Percentiles rank a stretch among this genome's conserved stretches.
phyloP scores from a whole-genome alignment of 2,329 filamentous ascomycete genomes.

The Aureobasidium sp. region DNA sequence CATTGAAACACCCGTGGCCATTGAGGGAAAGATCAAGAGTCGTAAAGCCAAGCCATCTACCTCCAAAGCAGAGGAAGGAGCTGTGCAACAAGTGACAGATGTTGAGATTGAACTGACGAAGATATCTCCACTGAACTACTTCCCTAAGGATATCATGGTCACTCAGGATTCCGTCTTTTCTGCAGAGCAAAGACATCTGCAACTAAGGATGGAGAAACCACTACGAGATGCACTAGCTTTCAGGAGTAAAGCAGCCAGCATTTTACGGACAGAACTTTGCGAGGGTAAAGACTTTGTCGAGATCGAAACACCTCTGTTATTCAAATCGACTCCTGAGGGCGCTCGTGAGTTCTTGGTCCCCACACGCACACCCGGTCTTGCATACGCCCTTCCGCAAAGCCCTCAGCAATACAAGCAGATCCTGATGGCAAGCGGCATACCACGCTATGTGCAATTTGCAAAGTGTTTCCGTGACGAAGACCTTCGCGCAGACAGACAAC shows the following conservation, averaged over 20 bases:
- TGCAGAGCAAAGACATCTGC: constrained; percentile 68
- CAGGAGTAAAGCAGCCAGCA: constrained; percentile 52
- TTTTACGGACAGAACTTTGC: constrained; percentile 48
- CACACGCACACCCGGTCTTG: constrained; percentile 63
- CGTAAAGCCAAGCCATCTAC: constrained; percentile 24
- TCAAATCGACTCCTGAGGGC: constrained; percentile 96
- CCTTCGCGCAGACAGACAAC: constrained; percentile 81
- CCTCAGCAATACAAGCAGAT: constrained; percentile 99
- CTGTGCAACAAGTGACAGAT: constrained; percentile 26
- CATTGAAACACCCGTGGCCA: constrained; percentile 46
- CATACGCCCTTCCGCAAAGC: constrained; percentile 90
- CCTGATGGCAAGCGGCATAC: constrained; percentile 81
- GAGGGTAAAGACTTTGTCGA: constrained; percentile 56
- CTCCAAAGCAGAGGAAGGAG: constrained; percentile 22
- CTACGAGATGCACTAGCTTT: constrained; percentile 63
- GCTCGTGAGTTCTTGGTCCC: constrained; percentile 92
- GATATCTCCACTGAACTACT: constrained; percentile 62
- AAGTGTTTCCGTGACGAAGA: constrained; percentile 95
- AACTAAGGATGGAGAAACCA: constrained; percentile 65
- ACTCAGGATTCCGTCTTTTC: constrained; percentile 66
- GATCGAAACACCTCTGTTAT: constrained; percentile 85
- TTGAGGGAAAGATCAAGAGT: constrained; percentile 43
- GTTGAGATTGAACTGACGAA: constrained; percentile 55
- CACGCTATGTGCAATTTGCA: constrained; percentile 84
- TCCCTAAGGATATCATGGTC: constrained; percentile 68